Conservation (phyloP, 2,329 filamentous ascomycete genomes). For the Aspergillus fijiensis region DNA sequence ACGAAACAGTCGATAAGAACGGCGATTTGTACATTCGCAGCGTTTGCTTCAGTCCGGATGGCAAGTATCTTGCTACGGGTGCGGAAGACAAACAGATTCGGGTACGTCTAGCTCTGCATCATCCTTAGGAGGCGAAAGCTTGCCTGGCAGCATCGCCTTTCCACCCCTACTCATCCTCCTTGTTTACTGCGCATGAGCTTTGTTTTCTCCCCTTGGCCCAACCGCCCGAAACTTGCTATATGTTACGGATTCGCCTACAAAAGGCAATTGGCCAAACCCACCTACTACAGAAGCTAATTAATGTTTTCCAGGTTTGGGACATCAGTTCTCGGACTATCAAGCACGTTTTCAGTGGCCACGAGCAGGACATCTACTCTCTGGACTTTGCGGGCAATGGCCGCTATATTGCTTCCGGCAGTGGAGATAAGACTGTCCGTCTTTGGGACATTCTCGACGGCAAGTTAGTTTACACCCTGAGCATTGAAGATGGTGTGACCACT, state of each 20-base stretch:
- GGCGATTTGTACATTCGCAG: constrained; percentile 96
- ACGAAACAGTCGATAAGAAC: constrained; percentile 80
- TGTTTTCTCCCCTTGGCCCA: neutral
- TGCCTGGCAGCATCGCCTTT: neutral
- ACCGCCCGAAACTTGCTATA: neutral
- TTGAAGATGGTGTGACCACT: constrained; percentile 96
- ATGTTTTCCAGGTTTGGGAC: constrained; percentile 80
- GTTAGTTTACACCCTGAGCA: constrained; percentile 80
- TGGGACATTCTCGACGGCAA: constrained; percentile 90
- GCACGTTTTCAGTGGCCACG: constrained; percentile 92
- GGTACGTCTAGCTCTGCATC: constrained; percentile 53
- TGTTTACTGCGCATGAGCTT: neutral
- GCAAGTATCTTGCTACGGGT: constrained; percentile 88
- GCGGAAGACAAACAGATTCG: constrained; percentile 97
- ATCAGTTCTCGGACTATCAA: constrained; percentile 80
- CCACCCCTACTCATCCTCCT: neutral
- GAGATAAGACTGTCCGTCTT: constrained; percentile 88
- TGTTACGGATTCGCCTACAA: neutral
- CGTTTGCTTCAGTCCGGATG: constrained; percentile 97
- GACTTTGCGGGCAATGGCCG: constrained; percentile 93
- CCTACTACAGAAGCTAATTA: neutral
- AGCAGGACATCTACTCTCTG: constrained; percentile 96
- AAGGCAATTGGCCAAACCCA: neutral
- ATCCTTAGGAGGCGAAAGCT: neutral
- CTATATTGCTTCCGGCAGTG: constrained; percentile 92